These are phyloP conservation scores for Diaporthe eres DNA, from an alignment of 2,329 filamentous ascomycete species.

Conservation along the genomic window DNA sequence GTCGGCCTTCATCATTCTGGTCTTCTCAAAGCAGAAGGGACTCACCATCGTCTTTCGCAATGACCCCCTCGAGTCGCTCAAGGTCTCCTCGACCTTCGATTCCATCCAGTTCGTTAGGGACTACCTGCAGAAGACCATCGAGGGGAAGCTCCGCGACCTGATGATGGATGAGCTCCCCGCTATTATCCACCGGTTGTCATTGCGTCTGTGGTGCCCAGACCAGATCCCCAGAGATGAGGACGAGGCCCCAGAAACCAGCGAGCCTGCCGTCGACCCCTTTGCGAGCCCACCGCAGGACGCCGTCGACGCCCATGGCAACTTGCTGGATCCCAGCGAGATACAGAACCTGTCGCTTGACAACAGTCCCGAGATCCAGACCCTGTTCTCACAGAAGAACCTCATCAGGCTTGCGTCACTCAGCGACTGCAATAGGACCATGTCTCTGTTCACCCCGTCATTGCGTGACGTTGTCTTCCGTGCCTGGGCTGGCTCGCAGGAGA, in stretches of 20 bases:
- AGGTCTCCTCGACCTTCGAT: constrained; percentile 98
- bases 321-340: constrained; percentile 81
- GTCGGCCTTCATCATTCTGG: constrained; percentile 96
- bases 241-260: constrained; percentile 64
- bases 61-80: constrained; percentile 96
- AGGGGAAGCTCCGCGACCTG: constrained; percentile 89
- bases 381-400: constrained; percentile 96
- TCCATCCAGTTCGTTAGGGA: constrained; percentile 98
- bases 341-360: constrained; percentile 84
- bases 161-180: constrained; percentile 99
- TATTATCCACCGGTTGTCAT: constrained; percentile 92
- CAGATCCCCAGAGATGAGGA: constrained; percentile 78
- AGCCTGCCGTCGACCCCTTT: constrained; percentile 82
- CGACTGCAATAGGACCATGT: constrained; percentile 91
- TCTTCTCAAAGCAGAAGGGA: constrained; percentile 98
- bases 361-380: constrained; percentile 84
- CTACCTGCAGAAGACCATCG: constrained; percentile 96
- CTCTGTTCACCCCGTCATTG: constrained; percentile 92
- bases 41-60: constrained; percentile 97
- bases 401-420: constrained; percentile 85
- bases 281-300: constrained; percentile 85
- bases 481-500: constrained; percentile 86
- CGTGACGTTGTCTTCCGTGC: constrained; percentile 91
- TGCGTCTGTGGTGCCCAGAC: constrained; percentile 91
- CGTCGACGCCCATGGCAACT: constrained; percentile 84